These are phyloP conservation scores for Triticum urartu DNA, from an alignment of 176 grass and related monocot species.

Conservation along the genomic window DNA sequence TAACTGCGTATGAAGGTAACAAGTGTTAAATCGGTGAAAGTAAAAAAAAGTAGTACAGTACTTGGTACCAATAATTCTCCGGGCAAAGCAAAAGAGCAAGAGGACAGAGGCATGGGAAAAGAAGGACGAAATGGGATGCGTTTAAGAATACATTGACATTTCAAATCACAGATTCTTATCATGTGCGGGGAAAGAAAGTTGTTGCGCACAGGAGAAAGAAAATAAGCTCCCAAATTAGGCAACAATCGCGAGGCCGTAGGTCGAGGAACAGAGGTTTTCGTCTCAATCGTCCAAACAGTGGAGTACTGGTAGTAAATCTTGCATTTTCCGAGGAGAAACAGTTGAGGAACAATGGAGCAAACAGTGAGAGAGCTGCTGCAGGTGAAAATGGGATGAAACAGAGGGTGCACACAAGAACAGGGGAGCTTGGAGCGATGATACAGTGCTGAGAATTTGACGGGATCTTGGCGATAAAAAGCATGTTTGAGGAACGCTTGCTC, in stretches of 20 bases:
- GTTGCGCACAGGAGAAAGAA: background rate
- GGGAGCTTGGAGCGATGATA: background rate
- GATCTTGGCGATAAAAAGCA: background rate
- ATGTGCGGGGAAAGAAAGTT: constrained; percentile 23
- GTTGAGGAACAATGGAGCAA: background rate
- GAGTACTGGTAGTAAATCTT: background rate
- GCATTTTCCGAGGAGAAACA: constrained; percentile 20
- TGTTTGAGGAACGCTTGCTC: background rate
- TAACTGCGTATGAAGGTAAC: too few species aligned
- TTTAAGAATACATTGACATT: constrained; percentile 19
- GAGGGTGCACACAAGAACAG: background rate
- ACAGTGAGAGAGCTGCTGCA: background rate
- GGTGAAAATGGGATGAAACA: background rate
- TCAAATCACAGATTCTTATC: constrained; percentile 34
- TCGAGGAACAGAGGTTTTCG: background rate
- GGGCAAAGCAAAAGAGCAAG: constrained; percentile 2
- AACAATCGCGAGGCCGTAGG: background rate
- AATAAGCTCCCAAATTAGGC: background rate
- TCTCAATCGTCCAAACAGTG: constrained; percentile 23
- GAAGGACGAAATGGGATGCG: background rate
- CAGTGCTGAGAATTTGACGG: background rate
- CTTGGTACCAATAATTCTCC: background rate
- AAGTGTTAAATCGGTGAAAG: too few species aligned
- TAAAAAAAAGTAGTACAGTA: background rate
- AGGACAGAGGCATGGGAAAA: background rate